Evolutionary conservation across 164 flowering plant species (phyloP), one percentile per base, ranked within the genome.

Genomic region (Dillenia suffruticosa): DNA sequence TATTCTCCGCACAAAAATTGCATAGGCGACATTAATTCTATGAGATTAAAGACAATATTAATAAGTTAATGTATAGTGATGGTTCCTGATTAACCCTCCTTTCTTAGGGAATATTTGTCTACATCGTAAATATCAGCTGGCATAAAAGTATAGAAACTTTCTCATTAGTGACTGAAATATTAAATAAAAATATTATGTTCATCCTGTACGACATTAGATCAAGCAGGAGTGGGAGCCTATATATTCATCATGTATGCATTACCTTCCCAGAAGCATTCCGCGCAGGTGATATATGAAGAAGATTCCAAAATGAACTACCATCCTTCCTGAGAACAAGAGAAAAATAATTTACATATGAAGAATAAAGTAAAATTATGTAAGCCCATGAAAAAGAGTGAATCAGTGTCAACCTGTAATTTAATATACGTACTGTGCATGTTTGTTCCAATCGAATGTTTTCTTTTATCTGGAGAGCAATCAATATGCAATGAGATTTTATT

Each of bases 221-320:
- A 32, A 32, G 40, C 40, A 32, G 40, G 40, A 32, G 40, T 4
- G 6, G 40, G 40, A 32, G 6, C 40, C 40, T 32, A 32, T 32
- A 5, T 4, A 32, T 5, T 32, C 40, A 32, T 32, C 12, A 32
- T 12, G 19, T 9, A 16, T 32, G 51, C n/a, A 70, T 56, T 81
- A 92, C 98, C 98, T 85, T 90, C 69, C 96, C 98, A 56, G 94
- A 70, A 52, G 96, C 96, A 85, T 85, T 83, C 61, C 96, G 84
- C 50, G 87, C 83, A 4, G 98, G 97, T 65, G 98, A 87, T 58
- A 88, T 72, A 70, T 93, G 96, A 68, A 93, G 94, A 70, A 77
- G 72, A 77, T 85, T 88, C 97, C 96, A 93, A 75, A 93, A 93
- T 59, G 92, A 72, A 64, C 79, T 81, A 50, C 67, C 68, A 45